These are phyloP conservation scores for Blumeria graminis DNA, from an alignment of 2,329 filamentous ascomycete species.

Conservation along the genomic window DNA sequence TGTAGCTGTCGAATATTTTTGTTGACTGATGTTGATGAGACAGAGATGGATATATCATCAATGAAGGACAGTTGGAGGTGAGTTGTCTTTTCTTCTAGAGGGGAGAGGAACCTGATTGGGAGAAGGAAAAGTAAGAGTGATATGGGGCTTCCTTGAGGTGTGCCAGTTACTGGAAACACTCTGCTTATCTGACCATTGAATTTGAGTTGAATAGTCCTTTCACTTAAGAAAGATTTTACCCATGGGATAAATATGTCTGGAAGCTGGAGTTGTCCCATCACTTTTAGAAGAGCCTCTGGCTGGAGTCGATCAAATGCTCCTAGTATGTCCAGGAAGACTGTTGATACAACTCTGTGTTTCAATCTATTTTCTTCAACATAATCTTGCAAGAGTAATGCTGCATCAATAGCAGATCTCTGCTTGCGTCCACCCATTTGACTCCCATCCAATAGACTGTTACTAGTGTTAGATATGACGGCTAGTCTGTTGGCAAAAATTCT, in stretches of 20 bases:
- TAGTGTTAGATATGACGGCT: neutral
- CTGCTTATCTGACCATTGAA: neutral
- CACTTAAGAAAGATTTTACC: neutral
- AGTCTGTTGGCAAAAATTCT: neutral
- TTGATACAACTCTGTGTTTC: neutral
- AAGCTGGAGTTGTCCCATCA: neutral
- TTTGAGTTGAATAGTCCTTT: neutral
- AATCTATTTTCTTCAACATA: neutral
- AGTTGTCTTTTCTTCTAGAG: neutral
- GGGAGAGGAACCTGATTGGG: neutral
- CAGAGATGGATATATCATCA: conserved; percentile 1
- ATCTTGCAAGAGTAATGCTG: neutral
- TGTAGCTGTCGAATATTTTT: neutral
- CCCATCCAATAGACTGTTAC: neutral
- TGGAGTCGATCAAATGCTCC: neutral
- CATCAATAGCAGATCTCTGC: neutral
- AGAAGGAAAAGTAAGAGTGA: neutral
- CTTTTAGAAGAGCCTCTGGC: neutral
- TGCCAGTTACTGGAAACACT: neutral
- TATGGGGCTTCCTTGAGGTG: neutral
- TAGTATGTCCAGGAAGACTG: neutral
- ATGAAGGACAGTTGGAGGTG: neutral
- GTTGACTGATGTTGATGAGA: neutral
- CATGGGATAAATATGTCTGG: neutral
- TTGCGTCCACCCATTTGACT: conserved; percentile 1